phyloP scores from a whole-genome alignment of 257 asterid genomes.

The Solanum tacnaense region DNA sequence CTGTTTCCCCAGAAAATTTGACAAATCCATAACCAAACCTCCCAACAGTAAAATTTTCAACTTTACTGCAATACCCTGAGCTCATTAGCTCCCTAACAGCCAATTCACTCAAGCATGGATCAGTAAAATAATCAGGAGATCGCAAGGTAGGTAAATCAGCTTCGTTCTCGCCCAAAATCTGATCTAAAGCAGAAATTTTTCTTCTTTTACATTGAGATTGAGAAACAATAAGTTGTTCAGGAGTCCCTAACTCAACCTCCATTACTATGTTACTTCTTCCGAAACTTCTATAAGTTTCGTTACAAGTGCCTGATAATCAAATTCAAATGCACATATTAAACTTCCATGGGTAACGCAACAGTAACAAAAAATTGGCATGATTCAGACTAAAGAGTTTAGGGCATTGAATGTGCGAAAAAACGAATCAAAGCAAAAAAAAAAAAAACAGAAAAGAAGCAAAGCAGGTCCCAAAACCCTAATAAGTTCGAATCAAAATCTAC shows the following conservation, averaged over 20 bases:
- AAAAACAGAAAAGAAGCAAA: neutral
- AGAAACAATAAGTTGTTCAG: constrained; percentile 15
- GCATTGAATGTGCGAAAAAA: neutral
- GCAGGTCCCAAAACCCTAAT: neutral
- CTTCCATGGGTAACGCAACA: neutral
- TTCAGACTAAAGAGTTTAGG: neutral
- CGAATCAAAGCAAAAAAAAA: neutral
- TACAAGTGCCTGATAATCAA: constrained; percentile 9
- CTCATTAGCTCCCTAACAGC: constrained; percentile 38
- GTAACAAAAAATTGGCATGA: neutral
- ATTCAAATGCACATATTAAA: neutral
- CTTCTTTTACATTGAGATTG: constrained; percentile 53
- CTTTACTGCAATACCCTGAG: constrained; percentile 79
- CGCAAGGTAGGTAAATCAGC: constrained; percentile 43
- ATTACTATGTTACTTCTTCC: constrained; percentile 2
- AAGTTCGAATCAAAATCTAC: neutral
- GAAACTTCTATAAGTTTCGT: neutral
- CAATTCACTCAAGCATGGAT: constrained; percentile 72
- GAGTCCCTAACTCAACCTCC: constrained; percentile 33
- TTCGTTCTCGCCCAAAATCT: constrained; percentile 16
- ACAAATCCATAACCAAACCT: constrained; percentile 66
- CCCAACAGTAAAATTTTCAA: constrained; percentile 67
- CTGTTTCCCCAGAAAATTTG: constrained; percentile 66
- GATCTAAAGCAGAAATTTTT: constrained; percentile 34
- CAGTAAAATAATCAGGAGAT: constrained; percentile 57